Conservation (phyloP, 345 rosid species). For the Citrus reticulata region DNA sequence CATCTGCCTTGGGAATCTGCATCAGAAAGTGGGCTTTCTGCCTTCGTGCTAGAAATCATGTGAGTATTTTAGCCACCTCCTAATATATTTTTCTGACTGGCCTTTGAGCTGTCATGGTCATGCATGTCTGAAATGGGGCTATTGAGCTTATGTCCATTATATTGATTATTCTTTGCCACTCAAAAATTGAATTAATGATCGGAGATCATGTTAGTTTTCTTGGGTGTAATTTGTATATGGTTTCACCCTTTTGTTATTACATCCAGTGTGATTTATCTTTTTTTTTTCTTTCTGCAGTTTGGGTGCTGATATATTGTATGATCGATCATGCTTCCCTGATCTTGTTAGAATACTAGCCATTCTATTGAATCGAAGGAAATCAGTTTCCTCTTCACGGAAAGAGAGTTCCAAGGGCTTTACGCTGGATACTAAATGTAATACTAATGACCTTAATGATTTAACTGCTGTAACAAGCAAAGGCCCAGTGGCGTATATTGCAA, state of each 20-base stretch:
- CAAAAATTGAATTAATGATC: neutral
- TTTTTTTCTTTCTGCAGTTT: conserved; percentile 35
- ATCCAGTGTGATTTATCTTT: neutral
- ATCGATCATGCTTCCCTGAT: conserved; percentile 69
- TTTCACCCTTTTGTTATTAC: neutral
- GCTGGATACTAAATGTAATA: neutral
- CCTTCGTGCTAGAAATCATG: conserved; percentile 59
- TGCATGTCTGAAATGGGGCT: neutral
- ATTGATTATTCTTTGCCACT: neutral
- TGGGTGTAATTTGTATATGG: neutral
- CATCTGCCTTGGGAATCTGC: conserved; percentile 88
- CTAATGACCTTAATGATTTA: neutral
- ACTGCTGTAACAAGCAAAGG: conserved; percentile 4
- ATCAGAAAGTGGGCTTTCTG: conserved; percentile 39
- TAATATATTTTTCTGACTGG: neutral
- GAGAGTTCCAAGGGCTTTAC: neutral
- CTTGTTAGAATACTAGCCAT: conserved; percentile 53
- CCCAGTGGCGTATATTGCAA: conserved; percentile 62
- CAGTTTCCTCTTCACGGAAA: conserved; percentile 12
- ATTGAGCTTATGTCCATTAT: neutral
- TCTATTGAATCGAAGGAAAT: conserved; percentile 37
- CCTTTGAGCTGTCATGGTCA: neutral
- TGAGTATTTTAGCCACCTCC: conserved; percentile 25
- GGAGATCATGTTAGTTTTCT: neutral
- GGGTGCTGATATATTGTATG: conserved; percentile 83